Evolutionary conservation across 2,329 filamentous ascomycete species (phyloP).

Genomic region (Eutypella sp.): DNA sequence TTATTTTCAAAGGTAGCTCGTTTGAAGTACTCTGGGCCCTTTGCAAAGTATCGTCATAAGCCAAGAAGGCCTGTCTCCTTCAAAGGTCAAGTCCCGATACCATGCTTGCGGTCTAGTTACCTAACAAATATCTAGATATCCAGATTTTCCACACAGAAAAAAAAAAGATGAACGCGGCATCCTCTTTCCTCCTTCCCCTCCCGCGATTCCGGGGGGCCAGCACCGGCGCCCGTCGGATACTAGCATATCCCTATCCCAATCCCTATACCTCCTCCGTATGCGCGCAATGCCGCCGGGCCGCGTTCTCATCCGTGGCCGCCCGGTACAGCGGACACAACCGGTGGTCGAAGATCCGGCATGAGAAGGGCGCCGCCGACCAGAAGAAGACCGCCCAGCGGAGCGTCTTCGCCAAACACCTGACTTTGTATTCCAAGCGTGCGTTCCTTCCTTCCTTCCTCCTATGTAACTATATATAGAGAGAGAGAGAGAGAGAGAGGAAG

Average conservation of each 20-base stretch:
- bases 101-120: too few relatives aligned
- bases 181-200: neutral
- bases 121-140: too few relatives aligned
- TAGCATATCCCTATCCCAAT: neutral
- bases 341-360: slow-evolving; percentile 95
- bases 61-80: too few relatives aligned
- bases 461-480: too few relatives aligned
- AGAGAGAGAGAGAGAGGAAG: too few relatives aligned
- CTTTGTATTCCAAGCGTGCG: slow-evolving; percentile 68
- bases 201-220: neutral
- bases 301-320: slow-evolving; percentile 41
- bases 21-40: too few relatives aligned
- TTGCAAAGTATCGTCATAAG: too few relatives aligned
- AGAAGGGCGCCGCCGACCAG: slow-evolving; percentile 81
- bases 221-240: neutral
- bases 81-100: too few relatives aligned
- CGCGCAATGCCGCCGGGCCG: slow-evolving; percentile 41
- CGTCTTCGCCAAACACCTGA: slow-evolving; percentile 66
- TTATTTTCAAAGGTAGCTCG: too few relatives aligned
- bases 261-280: slow-evolving; percentile 30
- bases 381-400: slow-evolving; percentile 70
- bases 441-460: slow-evolving; percentile 5
- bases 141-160: too few relatives aligned
- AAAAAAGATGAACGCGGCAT: too few relatives aligned
- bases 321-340: slow-evolving; percentile 72